Evolutionary conservation across 441 rosid species (phyloP), one percentile per base, ranked within the genome.

Genomic region (Lepidium campestre): DNA sequence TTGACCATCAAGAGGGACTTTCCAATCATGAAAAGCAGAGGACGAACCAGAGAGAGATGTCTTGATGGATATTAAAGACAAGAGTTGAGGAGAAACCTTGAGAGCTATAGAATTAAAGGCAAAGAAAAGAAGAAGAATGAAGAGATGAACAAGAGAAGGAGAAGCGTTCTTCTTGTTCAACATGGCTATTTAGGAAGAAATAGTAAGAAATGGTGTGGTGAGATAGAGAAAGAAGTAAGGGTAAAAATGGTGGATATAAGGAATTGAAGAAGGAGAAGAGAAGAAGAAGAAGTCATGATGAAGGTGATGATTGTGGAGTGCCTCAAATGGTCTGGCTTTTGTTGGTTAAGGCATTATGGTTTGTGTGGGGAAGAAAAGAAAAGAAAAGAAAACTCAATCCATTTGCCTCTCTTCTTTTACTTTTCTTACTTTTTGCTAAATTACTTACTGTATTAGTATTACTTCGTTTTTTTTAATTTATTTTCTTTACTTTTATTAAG

Each of bases 51-150:
- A 70, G 57, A 91, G 83, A 35, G 96, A 86, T 31, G 88, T 70
- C 71, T 87, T 93, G 8, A 93, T 71, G 52, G 95, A 82, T 37
- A 87, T 82, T 68, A 91, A 96, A 53, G 97, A 82, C n/a, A 67
- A 15, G 39, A 93, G 85, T 9, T 83, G 86, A 69, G 76, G 88
- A 62, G 93, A 86, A 55, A 66, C 66, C 44, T 75, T 69, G 46
- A 73, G 71, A 23, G 74, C 78, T 8, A 59, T 35, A 25, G 65
- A 62, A 68, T 48, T 15, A 15, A 62, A 57, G 65, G 62, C 4
- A 52, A 34, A 10, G 9, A 65, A 44, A 81, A 62, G 19, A 60
- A 76, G 65, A 59, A 65, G 68, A n/a, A 75, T 27, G 68, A 73
- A 58, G 58, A 71, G 18, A 82, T 35, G 55, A 81, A 60, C 62